Conservation (phyloP, 306 rosid species). For the Medicago ruthenica region DNA sequence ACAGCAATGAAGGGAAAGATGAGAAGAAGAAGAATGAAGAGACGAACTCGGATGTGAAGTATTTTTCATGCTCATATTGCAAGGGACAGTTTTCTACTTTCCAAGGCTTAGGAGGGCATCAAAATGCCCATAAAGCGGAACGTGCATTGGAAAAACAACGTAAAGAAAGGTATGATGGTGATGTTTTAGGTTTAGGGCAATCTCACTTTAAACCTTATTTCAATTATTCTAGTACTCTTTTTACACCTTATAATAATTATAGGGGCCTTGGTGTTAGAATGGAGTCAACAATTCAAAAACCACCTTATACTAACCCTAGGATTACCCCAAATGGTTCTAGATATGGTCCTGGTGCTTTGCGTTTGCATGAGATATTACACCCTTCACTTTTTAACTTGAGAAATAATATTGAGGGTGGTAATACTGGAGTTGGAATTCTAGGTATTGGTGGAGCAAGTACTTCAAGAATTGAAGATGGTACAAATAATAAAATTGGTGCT, state of each 20-base stretch:
- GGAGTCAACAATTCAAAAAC: conserved; percentile 72
- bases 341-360: conserved; percentile 17
- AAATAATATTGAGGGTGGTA: background rate
- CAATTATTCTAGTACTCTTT: conserved; percentile 39
- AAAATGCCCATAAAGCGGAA: conserved; percentile 80
- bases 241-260: conserved; percentile 11
- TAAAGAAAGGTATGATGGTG: conserved; percentile 51
- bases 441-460: background rate
- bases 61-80: conserved; percentile 72
- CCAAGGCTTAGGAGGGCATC: conserved; percentile 89
- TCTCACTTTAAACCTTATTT: conserved; percentile 38
- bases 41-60: conserved; percentile 35
- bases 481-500: background rate
- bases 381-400: background rate
- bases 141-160: conserved; percentile 65
- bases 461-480: background rate
- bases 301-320: conserved; percentile 40
- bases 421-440: background rate
- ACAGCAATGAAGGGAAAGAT: background rate
- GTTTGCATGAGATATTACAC: background rate
- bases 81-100: conserved; percentile 70
- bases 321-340: background rate
- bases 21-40: conserved; percentile 8
- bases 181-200: conserved; percentile 27
- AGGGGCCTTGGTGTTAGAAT: conserved; percentile 53